Evolutionary conservation across 257 asterid species (phyloP).

Genomic region (Salvia miltiorrhiza): DNA sequence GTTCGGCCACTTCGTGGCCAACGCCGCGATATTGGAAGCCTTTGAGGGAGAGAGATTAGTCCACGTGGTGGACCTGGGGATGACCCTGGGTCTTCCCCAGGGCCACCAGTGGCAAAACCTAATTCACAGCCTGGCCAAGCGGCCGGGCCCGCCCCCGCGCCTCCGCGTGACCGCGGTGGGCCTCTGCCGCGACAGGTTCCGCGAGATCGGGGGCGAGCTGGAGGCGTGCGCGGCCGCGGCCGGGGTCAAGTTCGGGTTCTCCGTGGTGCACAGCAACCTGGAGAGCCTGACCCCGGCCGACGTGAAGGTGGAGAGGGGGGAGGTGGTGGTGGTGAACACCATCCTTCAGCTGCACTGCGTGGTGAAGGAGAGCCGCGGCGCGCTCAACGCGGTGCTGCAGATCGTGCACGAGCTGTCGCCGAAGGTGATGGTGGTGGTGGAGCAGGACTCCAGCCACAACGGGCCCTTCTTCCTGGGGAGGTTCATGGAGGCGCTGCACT

Average conservation of each 20-base stretch:
- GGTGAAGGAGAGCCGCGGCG: slow-evolving; percentile 82
- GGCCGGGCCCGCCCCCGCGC: slow-evolving; percentile 28
- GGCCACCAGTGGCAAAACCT: slow-evolving; percentile 74
- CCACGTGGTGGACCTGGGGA: slow-evolving; percentile 78
- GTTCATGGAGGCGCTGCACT: slow-evolving; percentile 80
- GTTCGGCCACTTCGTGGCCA: slow-evolving; percentile 71
- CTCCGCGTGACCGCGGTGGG: slow-evolving; percentile 68
- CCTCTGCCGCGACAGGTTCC: slow-evolving; percentile 31
- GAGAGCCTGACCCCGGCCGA: slow-evolving; percentile 50
- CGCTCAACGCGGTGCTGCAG: slow-evolving; percentile 63
- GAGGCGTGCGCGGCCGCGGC: slow-evolving; percentile 38
- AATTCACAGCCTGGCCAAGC: slow-evolving; percentile 49
- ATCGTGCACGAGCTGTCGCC: slow-evolving; percentile 61
- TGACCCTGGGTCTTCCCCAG: slow-evolving; percentile 64
- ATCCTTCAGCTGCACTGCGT: slow-evolving; percentile 71
- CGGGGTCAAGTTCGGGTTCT: slow-evolving; percentile 48
- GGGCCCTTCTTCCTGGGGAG: slow-evolving; percentile 84
- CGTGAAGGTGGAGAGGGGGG: slow-evolving; percentile 43
- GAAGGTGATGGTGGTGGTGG: slow-evolving; percentile 55
- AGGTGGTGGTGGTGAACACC: slow-evolving; percentile 64
- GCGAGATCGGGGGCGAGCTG: slow-evolving; percentile 54
- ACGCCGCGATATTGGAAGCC: slow-evolving; percentile 70
- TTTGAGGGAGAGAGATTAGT: slow-evolving; percentile 90
- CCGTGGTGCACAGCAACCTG: slow-evolving; percentile 49
- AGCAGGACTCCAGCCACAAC: slow-evolving; percentile 86